Evolutionary conservation across 2,329 filamentous ascomycete genomes (phyloP).

Genomic region (Elsinoe arachidis): DNA sequence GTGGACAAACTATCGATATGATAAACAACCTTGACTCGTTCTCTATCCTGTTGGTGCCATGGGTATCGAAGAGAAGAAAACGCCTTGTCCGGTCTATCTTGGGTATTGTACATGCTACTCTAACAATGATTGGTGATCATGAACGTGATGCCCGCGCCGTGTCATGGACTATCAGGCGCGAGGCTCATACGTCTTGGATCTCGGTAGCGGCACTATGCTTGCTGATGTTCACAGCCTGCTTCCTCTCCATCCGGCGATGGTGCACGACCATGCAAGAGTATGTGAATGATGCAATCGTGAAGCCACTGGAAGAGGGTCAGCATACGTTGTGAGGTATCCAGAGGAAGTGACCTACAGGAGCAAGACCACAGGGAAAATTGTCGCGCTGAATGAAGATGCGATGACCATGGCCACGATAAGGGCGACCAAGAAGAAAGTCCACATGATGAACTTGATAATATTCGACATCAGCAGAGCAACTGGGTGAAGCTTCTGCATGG

Average conservation of each 20-base stretch:
- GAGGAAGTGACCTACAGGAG: background rate
- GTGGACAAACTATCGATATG: no score
- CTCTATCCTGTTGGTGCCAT: no score
- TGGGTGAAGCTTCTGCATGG: slow-evolving; percentile 20
- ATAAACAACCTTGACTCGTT: no score
- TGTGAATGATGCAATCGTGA: background rate
- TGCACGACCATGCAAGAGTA: background rate
- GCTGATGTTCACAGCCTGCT: background rate
- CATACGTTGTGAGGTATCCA: no score
- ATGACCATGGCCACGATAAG: background rate
- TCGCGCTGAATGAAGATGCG: background rate
- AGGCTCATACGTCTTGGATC: no score
- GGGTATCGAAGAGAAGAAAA: no score
- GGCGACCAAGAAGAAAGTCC: slow-evolving; percentile 20
- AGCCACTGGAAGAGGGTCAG: background rate
- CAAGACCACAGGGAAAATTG: background rate
- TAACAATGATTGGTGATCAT: no score
- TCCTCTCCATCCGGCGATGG: background rate
- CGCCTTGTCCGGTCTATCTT: no score
- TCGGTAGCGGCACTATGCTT: background rate
- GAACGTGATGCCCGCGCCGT: no score
- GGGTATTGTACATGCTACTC: no score
- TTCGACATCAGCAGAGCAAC: slow-evolving; percentile 20
- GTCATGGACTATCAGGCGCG: no score
- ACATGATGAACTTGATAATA: slow-evolving; percentile 21